Evolutionary conservation across 2,329 filamentous ascomycete species (phyloP).

Genomic region (Penicillium sp.): DNA sequence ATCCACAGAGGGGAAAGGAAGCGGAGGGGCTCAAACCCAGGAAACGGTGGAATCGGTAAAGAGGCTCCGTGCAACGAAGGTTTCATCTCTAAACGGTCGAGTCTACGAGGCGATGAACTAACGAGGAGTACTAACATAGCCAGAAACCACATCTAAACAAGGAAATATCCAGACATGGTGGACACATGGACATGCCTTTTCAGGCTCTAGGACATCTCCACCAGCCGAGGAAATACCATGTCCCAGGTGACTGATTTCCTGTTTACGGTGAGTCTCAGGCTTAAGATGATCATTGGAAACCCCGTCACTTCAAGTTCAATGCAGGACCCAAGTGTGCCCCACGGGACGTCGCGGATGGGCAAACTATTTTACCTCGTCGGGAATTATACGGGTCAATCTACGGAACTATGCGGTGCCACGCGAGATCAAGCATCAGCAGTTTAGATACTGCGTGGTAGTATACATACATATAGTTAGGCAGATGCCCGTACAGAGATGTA

Average conservation of each 20-base stretch:
- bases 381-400: background rate
- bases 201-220: background rate
- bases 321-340: background rate
- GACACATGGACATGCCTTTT: background rate
- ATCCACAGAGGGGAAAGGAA: constrained; percentile 10
- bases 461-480: no score
- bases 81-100: background rate
- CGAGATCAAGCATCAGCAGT: background rate
- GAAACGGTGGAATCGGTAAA: background rate
- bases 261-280: background rate
- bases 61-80: constrained; percentile 1
- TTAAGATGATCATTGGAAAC: background rate
- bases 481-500: background rate
- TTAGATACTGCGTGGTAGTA: background rate
- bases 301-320: background rate
- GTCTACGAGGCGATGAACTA: background rate
- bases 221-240: background rate
- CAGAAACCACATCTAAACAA: background rate
- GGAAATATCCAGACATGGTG: background rate
- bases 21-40: constrained; percentile 1
- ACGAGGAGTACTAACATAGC: background rate
- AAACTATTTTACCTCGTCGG: background rate
- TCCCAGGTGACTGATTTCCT: background rate
- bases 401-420: background rate
- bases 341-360: constrained; percentile 1